Percentiles rank a stretch among this genome's conserved stretches.
These are phyloP conservation scores for Chernovozyma sophiae-reginae DNA, from an alignment of 1,139 yeast species.

Conservation along the genomic window DNA sequence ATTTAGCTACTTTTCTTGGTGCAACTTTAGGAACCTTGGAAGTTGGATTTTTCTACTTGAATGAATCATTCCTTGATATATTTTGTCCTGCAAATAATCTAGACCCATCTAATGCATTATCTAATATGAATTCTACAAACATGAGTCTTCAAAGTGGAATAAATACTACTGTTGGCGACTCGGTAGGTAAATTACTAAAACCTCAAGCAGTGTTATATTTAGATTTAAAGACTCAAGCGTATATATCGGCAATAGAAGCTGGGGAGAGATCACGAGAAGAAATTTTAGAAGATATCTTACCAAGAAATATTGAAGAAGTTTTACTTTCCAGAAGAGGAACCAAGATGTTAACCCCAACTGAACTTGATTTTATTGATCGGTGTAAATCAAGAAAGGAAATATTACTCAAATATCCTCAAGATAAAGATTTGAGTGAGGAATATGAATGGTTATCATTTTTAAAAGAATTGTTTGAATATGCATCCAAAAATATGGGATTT, in stretches of 20 bases:
- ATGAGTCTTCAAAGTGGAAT: slow-evolving; percentile 38
- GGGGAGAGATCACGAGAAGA: slow-evolving; percentile 65
- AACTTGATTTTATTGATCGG: slow-evolving; percentile 63
- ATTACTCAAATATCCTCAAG: slow-evolving; percentile 47
- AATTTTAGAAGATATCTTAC: slow-evolving; percentile 73
- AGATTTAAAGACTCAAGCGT: slow-evolving; percentile 93
- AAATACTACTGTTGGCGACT: slow-evolving; percentile 34
- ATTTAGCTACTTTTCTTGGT: slow-evolving; percentile 79
- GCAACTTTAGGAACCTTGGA: slow-evolving; percentile 83
- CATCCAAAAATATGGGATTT: slow-evolving; percentile 68
- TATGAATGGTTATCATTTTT: slow-evolving; percentile 75
- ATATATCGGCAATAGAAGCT: slow-evolving; percentile 79
- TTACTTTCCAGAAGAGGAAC: slow-evolving; percentile 44
- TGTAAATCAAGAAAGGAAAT: slow-evolving; percentile 67
- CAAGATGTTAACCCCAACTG: slow-evolving; percentile 56
- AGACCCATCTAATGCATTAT: slow-evolving; percentile 39
- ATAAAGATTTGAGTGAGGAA: slow-evolving; percentile 44
- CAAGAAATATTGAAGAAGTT: slow-evolving; percentile 56
- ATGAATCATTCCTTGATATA: slow-evolving; percentile 77
- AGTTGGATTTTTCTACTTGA: slow-evolving; percentile 81
- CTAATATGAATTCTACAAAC: slow-evolving; percentile 33
- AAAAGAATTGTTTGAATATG: slow-evolving; percentile 73
- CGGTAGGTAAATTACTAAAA: slow-evolving; percentile 61
- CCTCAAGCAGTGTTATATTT: slow-evolving; percentile 75
- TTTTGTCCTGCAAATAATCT: slow-evolving; percentile 64